phyloP scores from a whole-genome alignment of 2,329 filamentous ascomycete genomes.

The Ophiosphaerella narmari region DNA sequence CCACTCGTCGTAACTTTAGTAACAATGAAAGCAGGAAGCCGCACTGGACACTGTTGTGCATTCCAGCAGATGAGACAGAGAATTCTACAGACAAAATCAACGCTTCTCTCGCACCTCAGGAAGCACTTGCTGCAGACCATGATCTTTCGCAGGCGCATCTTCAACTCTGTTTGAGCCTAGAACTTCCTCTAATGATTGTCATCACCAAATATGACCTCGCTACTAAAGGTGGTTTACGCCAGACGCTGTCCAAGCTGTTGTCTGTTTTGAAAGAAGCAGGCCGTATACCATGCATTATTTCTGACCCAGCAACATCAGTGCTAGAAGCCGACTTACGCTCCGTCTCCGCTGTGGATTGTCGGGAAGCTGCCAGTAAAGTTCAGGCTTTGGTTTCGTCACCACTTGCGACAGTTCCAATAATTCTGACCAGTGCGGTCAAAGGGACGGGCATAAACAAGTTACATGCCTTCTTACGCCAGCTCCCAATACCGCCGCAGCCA shows the following conservation, averaged over 20 bases:
- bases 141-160: conserved; percentile 81
- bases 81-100: conserved; percentile 47
- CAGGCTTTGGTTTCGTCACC: conserved; percentile 54
- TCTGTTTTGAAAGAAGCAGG: conserved; percentile 77
- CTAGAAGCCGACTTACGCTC: conserved; percentile 54
- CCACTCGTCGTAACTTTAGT: not conserved
- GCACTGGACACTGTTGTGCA: conserved; percentile 88
- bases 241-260: conserved; percentile 73
- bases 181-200: conserved; percentile 76
- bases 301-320: conserved; percentile 28
- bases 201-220: conserved; percentile 92
- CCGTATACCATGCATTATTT: conserved; percentile 73
- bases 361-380: conserved; percentile 63
- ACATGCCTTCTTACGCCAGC: conserved; percentile 76
- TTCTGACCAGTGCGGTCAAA: conserved; percentile 84
- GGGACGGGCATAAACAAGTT: conserved; percentile 80
- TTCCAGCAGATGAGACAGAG: conserved; percentile 76
- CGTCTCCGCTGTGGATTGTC: conserved; percentile 61
- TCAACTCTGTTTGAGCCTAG: conserved; percentile 79
- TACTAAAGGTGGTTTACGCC: conserved; percentile 70
- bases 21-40: conserved; percentile 59
- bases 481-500: conserved; percentile 64
- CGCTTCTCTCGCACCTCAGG: conserved; percentile 57
- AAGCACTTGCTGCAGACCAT: conserved; percentile 61
- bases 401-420: conserved; percentile 71